Evolutionary conservation across 306 rosid species (phyloP).

Genomic region (Sesbania bispinosa): DNA sequence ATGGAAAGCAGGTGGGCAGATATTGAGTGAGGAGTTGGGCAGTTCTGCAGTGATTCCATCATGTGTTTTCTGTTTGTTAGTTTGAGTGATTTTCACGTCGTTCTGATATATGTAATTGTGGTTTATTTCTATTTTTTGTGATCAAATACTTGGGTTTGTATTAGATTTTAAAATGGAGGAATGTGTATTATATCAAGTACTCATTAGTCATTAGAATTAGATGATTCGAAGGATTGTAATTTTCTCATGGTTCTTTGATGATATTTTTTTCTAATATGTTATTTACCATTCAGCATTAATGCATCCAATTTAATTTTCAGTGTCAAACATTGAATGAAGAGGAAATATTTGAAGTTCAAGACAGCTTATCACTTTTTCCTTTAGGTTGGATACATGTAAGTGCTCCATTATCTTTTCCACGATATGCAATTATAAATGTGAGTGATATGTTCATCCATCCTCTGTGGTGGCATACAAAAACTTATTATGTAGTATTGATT

Average conservation of each 20-base stretch:
- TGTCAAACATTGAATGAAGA: conserved; percentile 97
- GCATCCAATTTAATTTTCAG: conserved; percentile 44
- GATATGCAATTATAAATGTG: not conserved
- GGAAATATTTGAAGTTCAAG: conserved; percentile 99
- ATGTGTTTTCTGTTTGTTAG: not conserved
- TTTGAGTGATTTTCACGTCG: not conserved
- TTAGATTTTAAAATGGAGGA: not conserved
- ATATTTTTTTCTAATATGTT: not conserved
- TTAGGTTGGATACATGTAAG: conserved; percentile 99
- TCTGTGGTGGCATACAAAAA: not conserved
- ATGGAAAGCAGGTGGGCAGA: not conserved
- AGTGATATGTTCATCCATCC: conserved; percentile 7
- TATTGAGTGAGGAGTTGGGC: not conserved
- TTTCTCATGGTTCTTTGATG: conserved; percentile 1
- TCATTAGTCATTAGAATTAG: too few relatives aligned
- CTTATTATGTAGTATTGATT: not conserved
- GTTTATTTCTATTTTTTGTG: not conserved
- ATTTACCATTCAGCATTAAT: conserved; percentile 19
- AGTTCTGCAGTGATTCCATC: not conserved
- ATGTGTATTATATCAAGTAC: not conserved
- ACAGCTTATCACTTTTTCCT: conserved; percentile 82
- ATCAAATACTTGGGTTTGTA: not conserved
- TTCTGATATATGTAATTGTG: not conserved
- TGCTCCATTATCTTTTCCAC: conserved; percentile 25
- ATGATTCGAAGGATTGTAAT: conserved; percentile 20